These are phyloP conservation scores for Comarum palustre DNA, from an alignment of 306 rosid genomes.

Conservation along the genomic window DNA sequence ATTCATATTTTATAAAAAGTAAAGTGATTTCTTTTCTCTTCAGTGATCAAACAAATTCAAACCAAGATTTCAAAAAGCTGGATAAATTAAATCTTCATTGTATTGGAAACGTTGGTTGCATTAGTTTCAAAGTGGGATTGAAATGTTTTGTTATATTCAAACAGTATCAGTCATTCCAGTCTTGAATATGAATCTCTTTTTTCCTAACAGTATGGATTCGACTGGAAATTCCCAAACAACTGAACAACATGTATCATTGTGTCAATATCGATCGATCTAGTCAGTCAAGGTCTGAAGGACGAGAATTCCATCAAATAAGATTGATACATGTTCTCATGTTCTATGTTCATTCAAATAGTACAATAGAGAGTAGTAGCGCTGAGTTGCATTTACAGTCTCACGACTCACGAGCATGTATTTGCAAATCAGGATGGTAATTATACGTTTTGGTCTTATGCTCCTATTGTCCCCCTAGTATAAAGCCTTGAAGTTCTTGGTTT, in stretches of 20 bases:
- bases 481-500: constrained; percentile 13
- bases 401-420: neutral
- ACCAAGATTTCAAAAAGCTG: neutral
- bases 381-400: neutral
- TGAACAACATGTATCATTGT: neutral
- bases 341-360: constrained; percentile 7
- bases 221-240: neutral
- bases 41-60: neutral
- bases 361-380: neutral
- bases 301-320: constrained; percentile 11
- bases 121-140: neutral
- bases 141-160: no score
- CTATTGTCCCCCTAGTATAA: constrained; percentile 9
- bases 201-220: neutral
- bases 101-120: neutral
- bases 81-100: neutral
- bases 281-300: constrained; percentile 1
- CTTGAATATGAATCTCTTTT: neutral
- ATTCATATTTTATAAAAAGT: neutral
- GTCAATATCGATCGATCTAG: constrained; percentile 11
- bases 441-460: neutral
- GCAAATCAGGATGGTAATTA: neutral
- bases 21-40: neutral
- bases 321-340: neutral
- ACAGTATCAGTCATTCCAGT: neutral